These are phyloP conservation scores for Myxozyma vanderwaltii DNA, from an alignment of 805 yeast genomes.

Conservation along the genomic window DNA sequence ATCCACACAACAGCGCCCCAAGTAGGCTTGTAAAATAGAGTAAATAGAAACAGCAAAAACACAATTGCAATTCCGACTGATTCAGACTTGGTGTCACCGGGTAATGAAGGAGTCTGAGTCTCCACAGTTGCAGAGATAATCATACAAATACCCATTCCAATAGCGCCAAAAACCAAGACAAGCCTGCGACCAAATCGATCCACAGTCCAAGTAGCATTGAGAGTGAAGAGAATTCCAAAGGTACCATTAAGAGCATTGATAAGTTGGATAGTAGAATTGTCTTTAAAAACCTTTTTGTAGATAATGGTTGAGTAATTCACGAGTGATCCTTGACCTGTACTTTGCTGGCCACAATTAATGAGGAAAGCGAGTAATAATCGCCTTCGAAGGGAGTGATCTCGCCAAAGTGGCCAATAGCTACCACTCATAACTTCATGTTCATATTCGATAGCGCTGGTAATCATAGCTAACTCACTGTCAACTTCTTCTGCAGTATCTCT, in stretches of 20 bases:
- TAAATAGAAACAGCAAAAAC: conserved; percentile 32
- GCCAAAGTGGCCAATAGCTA: conserved; percentile 13
- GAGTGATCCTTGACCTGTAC: conserved; percentile 51
- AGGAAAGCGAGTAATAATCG: conserved; percentile 16
- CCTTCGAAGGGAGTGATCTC: conserved; percentile 13
- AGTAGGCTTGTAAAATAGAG: conserved; percentile 33
- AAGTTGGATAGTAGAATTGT: conserved; percentile 49
- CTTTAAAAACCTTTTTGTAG: conserved; percentile 50
- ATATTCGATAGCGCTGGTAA: conserved; percentile 40
- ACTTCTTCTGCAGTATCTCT: conserved; percentile 42
- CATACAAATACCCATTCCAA: conserved; percentile 56
- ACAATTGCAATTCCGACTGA: conserved; percentile 43
- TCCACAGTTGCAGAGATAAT: conserved; percentile 47
- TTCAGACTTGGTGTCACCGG: conserved; percentile 38
- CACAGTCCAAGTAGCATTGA: conserved; percentile 56
- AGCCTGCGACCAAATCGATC: conserved; percentile 69
- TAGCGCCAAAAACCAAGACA: conserved; percentile 60
- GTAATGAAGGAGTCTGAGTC: conserved; percentile 45
- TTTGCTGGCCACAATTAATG: conserved; percentile 35
- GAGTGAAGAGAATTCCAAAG: conserved; percentile 45
- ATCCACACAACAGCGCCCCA: conserved; percentile 49
- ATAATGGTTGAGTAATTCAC: conserved; percentile 51
- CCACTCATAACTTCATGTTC: conserved; percentile 46
- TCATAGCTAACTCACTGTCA: conserved; percentile 43
- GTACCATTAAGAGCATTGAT: conserved; percentile 52